A percentile compares a stretch with the other conserved stretches of the same genome.
Evolutionary conservation across 2,329 filamentous ascomycete genomes (phyloP).

Genomic region (Cylindrodendrum hubeiense): DNA sequence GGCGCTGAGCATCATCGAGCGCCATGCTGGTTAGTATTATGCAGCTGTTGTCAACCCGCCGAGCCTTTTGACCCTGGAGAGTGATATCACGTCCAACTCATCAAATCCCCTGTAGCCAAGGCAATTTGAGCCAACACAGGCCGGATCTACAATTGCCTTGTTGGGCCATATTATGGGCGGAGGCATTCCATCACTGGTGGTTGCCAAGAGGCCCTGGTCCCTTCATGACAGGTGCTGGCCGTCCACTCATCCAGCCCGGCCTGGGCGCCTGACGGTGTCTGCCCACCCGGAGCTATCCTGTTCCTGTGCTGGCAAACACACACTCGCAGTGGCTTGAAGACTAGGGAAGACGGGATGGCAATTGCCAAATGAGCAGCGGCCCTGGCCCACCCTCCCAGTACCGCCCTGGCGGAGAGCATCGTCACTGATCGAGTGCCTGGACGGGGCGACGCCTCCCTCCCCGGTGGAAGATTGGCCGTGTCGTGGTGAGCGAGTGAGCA

Average conservation of each 20-base stretch:
- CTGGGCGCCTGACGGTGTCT: neutral
- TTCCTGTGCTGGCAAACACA: conserved; percentile 26
- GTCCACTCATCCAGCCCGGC: conserved; percentile 17
- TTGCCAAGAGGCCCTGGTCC: conserved; percentile 19
- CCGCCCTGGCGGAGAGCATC: conserved; percentile 34
- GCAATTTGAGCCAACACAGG: neutral
- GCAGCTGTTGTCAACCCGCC: neutral
- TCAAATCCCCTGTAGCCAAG: neutral
- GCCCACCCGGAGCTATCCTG: conserved; percentile 12
- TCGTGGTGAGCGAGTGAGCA: neutral
- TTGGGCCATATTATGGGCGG: conserved; percentile 25
- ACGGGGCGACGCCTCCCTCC: conserved; percentile 21
- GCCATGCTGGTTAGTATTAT: neutral
- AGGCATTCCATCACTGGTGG: conserved; percentile 25
- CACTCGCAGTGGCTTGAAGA: conserved; percentile 26
- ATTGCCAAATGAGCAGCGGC: conserved; percentile 51
- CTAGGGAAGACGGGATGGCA: conserved; percentile 27
- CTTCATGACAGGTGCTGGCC: conserved; percentile 9
- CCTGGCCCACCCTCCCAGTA: conserved; percentile 45
- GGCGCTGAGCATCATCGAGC: neutral
- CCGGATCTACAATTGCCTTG: conserved; percentile 17
- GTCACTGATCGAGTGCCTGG: conserved; percentile 37
- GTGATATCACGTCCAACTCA: neutral
- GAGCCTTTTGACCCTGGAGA: neutral
- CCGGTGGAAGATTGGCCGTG: too few relatives aligned